These are phyloP conservation scores for Cladophialophora bantiana DNA, from an alignment of 2,329 filamentous ascomycete genomes.

Conservation along the genomic window DNA sequence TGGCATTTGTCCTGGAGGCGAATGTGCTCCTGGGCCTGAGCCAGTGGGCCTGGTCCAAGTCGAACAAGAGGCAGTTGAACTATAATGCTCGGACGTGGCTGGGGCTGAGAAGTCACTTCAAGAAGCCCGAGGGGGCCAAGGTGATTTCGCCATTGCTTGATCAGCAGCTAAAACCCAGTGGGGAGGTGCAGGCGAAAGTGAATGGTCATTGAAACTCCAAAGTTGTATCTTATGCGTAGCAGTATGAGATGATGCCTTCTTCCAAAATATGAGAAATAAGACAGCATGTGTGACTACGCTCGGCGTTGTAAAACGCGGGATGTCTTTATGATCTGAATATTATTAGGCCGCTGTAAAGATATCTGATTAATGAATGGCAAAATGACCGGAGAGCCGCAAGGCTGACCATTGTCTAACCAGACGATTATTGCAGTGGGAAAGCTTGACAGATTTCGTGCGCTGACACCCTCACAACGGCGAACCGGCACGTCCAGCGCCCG, in stretches of 20 bases:
- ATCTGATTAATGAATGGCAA: not conserved
- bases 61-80: not conserved
- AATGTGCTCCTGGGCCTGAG: constrained; percentile 73
- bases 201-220: not conserved
- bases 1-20: constrained; percentile 71
- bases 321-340: no score
- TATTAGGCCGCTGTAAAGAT: no score
- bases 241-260: no score
- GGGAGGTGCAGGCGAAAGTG: not conserved
- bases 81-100: constrained; percentile 7
- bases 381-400: not conserved
- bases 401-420: not conserved
- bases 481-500: constrained; percentile 38
- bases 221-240: not conserved
- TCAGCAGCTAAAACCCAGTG: not conserved
- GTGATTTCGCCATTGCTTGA: not conserved
- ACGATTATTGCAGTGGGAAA: not conserved
- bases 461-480: constrained; percentile 18
- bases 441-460: not conserved
- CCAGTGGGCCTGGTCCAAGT: constrained; percentile 63
- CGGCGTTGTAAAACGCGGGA: no score
- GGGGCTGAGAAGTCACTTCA: not conserved
- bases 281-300: no score
- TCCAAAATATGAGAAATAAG: no score
- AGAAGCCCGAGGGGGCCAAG: not conserved